These are phyloP conservation scores for Macrolepiota fuliginosa DNA, from an alignment of 768 basidiomycete genomes.

Conservation along the genomic window DNA sequence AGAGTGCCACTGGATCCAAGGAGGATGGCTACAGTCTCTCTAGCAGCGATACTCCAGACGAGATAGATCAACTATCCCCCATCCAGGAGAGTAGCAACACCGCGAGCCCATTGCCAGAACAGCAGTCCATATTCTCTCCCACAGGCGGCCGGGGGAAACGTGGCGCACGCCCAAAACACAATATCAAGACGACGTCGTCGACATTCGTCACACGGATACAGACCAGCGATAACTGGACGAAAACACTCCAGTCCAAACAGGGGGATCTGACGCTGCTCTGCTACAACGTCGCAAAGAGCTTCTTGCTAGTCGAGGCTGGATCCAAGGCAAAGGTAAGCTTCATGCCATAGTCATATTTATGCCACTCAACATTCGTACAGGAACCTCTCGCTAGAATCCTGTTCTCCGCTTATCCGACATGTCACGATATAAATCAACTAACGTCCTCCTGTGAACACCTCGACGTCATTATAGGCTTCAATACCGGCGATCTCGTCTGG, in stretches of 20 bases:
- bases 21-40: conserved; percentile 75
- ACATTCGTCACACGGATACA: conserved; percentile 90
- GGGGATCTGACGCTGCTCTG: conserved; percentile 88
- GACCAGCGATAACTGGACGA: conserved; percentile 71
- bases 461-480: conserved; percentile 90
- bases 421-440: conserved; percentile 80
- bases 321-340: conserved; percentile 71
- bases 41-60: conserved; percentile 79
- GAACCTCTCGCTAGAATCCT: conserved; percentile 84
- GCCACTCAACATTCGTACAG: conserved; percentile 33
- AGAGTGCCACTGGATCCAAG: conserved; percentile 37
- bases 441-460: conserved; percentile 79
- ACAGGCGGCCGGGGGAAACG: conserved; percentile 61
- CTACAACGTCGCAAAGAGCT: conserved; percentile 83
- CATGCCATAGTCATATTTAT: background rate
- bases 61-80: conserved; percentile 38
- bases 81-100: conserved; percentile 38
- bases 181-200: conserved; percentile 86
- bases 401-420: conserved; percentile 86
- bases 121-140: conserved; percentile 60
- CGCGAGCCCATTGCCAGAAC: conserved; percentile 34
- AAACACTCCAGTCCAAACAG: conserved; percentile 69
- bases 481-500: conserved; percentile 95
- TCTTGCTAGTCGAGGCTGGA: conserved; percentile 87
- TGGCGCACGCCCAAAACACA: conserved; percentile 79